Percentiles rank a stretch among this genome's conserved stretches.
Conservation (phyloP, 2,329 filamentous ascomycete genomes). For the Colletotrichum melonis region DNA sequence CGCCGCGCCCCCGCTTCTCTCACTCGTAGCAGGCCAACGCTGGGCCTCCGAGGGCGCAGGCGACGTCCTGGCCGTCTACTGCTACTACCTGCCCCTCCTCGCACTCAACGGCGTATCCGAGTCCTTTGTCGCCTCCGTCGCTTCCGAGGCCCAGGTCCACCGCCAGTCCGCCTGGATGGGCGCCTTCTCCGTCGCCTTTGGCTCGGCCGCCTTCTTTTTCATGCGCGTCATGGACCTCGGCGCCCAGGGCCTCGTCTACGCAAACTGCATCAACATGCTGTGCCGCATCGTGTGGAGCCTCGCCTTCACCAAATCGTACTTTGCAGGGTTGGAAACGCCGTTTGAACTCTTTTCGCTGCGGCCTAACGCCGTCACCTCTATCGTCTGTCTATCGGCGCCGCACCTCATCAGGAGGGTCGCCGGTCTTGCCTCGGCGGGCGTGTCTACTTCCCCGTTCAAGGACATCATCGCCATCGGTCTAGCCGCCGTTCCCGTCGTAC, state of each 20-base stretch:
- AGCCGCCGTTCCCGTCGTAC: conserved; percentile 62
- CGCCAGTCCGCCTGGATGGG: conserved; percentile 87
- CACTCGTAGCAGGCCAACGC: conserved; percentile 78
- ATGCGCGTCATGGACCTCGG: conserved; percentile 77
- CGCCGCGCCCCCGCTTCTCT: conserved; percentile 78
- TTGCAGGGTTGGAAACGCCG: conserved; percentile 57
- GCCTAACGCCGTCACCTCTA: conserved; percentile 56
- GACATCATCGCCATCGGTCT: conserved; percentile 61
- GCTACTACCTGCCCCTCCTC: conserved; percentile 92
- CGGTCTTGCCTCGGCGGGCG: conserved; percentile 6
- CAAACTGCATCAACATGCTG: conserved; percentile 91
- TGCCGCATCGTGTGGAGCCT: conserved; percentile 86
- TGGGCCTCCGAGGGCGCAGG: conserved; percentile 83
- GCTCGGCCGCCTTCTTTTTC: conserved; percentile 78
- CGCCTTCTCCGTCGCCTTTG: conserved; percentile 82
- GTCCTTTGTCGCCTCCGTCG: conserved; percentile 91
- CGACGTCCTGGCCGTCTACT: conserved; percentile 81
- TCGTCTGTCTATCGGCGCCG: conserved; percentile 57
- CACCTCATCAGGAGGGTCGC: conserved; percentile 49
- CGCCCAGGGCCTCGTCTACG: conserved; percentile 83
- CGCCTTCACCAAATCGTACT: conserved; percentile 76
- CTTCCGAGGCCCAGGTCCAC: conserved; percentile 79
- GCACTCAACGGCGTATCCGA: conserved; percentile 93
- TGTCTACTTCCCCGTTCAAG: conserved; percentile 38
- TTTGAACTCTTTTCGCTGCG: conserved; percentile 55